These are phyloP conservation scores for Hypoxylon sp. DNA, from an alignment of 2,329 filamentous ascomycete species.

Conservation along the genomic window DNA sequence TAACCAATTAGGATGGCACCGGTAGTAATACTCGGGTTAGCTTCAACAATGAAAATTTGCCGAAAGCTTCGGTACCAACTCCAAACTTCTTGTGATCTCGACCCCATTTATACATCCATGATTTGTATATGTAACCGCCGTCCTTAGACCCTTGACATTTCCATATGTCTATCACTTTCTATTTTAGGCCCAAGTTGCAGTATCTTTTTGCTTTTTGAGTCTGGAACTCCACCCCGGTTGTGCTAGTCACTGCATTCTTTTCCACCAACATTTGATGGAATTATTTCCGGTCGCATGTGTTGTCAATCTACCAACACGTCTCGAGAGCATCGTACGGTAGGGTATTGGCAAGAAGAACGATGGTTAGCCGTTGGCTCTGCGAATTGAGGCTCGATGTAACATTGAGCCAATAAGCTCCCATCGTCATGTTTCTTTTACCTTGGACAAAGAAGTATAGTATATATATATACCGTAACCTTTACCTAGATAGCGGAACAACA, in stretches of 20 bases:
- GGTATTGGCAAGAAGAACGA: neutral
- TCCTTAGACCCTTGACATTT: neutral
- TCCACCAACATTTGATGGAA: neutral
- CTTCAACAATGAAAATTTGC: neutral
- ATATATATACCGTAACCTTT: neutral
- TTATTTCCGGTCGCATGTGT: neutral
- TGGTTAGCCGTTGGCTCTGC: conserved; percentile 1
- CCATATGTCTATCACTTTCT: conserved; percentile 3
- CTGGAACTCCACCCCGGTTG: neutral
- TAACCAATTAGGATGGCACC: neutral
- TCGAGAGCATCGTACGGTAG: conserved; percentile 6
- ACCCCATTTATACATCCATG: neutral
- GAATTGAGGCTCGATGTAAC: conserved; percentile 17
- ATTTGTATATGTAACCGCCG: neutral
- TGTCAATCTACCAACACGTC: neutral
- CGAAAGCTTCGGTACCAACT: neutral
- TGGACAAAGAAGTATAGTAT: neutral
- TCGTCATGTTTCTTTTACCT: too few species aligned
- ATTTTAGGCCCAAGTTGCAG: neutral
- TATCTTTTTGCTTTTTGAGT: neutral
- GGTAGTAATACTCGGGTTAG: neutral
- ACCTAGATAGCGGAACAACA: neutral
- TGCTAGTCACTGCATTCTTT: neutral
- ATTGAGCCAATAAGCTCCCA: conserved; percentile 1
- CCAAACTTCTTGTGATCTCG: neutral